Evolutionary conservation across 306 rosid species (phyloP).

Genomic region (Fragaria iinumae): DNA sequence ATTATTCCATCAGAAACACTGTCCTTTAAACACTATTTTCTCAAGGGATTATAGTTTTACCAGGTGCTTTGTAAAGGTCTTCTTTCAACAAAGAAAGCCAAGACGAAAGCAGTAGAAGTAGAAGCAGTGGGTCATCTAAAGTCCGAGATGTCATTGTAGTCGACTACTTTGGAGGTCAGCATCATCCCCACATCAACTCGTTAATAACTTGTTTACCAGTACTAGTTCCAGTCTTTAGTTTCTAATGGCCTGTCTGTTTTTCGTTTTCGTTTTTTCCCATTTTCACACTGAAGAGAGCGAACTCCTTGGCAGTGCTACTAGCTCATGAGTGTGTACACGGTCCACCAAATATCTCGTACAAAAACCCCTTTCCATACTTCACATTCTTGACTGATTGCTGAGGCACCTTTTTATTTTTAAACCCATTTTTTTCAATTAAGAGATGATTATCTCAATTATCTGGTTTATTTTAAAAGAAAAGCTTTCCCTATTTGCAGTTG

Average conservation of each 20-base stretch:
- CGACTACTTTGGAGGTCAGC: not conserved
- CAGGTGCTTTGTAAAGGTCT: not conserved
- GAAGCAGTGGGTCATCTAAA: not conserved
- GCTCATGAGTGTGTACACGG: not conserved
- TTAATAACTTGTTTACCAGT: not conserved
- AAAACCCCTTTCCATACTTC: not conserved
- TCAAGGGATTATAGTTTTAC: not conserved
- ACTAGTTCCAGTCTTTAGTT: not conserved
- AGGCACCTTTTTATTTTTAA: too few species aligned
- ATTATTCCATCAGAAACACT: not conserved
- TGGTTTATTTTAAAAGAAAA: too few species aligned
- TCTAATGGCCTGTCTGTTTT: not conserved
- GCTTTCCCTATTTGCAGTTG: too few species aligned
- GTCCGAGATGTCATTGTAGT: not conserved
- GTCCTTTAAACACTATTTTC: not conserved
- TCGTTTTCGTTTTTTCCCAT: not conserved
- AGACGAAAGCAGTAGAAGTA: not conserved
- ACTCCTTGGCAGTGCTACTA: not conserved
- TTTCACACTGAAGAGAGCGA: not conserved
- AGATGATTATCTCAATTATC: too few species aligned
- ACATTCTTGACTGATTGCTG: not conserved
- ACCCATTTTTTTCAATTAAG: too few species aligned
- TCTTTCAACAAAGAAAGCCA: not conserved
- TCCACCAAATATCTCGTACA: not conserved
- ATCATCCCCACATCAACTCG: not conserved